Base-by-base conservation (phyloP, 768 basidiomycete genomes). In the Lactarius psammicola region DNA sequence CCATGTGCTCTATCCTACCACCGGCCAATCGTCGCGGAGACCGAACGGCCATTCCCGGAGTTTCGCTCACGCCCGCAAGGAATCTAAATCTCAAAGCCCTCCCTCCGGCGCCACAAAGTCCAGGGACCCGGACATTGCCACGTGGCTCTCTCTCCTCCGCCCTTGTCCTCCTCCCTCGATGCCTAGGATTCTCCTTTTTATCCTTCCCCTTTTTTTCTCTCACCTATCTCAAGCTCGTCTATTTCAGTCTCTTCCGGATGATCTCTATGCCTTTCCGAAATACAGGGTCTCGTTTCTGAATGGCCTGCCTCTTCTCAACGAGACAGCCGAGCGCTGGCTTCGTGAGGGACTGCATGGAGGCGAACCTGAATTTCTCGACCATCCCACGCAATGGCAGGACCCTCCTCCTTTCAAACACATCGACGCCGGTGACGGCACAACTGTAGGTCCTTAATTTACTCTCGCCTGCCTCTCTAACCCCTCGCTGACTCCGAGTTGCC, bases 231-330 rank as follows among this genome's bases (percentile, higher is more conserved):
- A 60, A 69, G 65, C 60, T 13, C 63, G 71, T 51, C 49, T 79
- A n/a, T 74, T 87, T 33, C 87, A 91, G 72, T 85, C 88, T 10
- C 81, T 92, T 55, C 91, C 92, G 33, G 89, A 93, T 71, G 92
- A 94, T 71, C 80, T 86, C 18, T 84, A 86, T 75, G 87, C 92
- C 0, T 92, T 88, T 73, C 93, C 92, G 69, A 94, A 94, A 74
- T 89, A 85, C 74, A 82, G 85, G 49, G 87, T 94, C 66, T 78
- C 86, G 46, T 94, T 91, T 76, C 84, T 94, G 72, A 90, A 91
- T 73, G 83, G 83, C 64, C 83, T 87, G n/a, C 92, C 92, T 31
- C 77, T 94, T 68, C 75, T 81, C 30, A 87, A 88, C 70, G 79
- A 88, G 56, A 91, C 90, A 1, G 92, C 89, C 4, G 78, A 87